Evolutionary conservation across 140 eudicot species (phyloP).

Genomic region (Ambrosia hybrid): DNA sequence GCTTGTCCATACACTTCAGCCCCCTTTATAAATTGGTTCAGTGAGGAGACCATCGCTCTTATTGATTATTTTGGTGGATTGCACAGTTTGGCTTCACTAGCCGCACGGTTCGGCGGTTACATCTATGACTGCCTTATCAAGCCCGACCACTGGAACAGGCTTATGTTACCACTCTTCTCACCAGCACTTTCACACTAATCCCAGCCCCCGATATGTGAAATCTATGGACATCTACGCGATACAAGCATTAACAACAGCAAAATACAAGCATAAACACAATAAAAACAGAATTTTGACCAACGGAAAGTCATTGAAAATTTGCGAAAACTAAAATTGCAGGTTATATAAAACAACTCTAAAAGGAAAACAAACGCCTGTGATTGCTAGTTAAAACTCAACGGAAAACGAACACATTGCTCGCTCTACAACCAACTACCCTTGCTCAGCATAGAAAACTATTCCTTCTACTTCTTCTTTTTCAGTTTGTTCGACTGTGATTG

Average conservation of each 20-base stretch:
- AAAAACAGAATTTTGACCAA: background rate
- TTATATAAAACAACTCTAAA: conserved; percentile 9
- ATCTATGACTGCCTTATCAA: too few relatives aligned
- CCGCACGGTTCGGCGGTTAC: too few relatives aligned
- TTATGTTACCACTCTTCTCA: too few relatives aligned
- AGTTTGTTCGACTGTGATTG: conserved; percentile 68
- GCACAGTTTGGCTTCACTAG: too few relatives aligned
- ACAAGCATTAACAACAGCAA: background rate
- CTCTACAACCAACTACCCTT: conserved; percentile 33
- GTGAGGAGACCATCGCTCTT: too few relatives aligned
- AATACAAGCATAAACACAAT: background rate
- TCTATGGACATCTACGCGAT: too few relatives aligned
- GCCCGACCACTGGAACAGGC: too few relatives aligned
- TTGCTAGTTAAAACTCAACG: conserved; percentile 24
- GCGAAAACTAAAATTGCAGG: conserved; percentile 24
- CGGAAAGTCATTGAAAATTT: background rate
- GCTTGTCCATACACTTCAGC: too few relatives aligned
- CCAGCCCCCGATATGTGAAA: too few relatives aligned
- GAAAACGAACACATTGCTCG: conserved; percentile 26
- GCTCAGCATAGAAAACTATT: conserved; percentile 17
- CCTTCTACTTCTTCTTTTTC: conserved; percentile 88
- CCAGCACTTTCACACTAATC: too few relatives aligned
- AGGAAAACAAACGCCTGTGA: conserved; percentile 12
- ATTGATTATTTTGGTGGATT: too few relatives aligned
- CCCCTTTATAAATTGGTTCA: too few relatives aligned